Evolutionary conservation across 73 alveolate genomes (phyloP), one percentile per base, ranked within the genome.

Genomic region (Breviolum minutum): DNA sequence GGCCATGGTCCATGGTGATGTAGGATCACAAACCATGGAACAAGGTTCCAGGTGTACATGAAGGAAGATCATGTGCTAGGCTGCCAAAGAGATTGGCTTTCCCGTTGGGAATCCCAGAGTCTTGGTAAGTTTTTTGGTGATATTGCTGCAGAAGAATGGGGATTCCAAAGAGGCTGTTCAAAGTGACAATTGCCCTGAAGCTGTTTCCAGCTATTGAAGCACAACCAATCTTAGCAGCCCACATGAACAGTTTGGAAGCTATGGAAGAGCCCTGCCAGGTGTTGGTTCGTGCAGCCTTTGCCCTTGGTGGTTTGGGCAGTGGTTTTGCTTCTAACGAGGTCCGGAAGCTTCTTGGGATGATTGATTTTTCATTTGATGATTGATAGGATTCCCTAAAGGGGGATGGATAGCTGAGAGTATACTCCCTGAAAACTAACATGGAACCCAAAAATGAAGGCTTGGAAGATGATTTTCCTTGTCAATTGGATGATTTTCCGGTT

Each of bases 321-420:
- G 99, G 99, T 69, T 95, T 95, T 29, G 99, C 99, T n/a, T 8
- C 69, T n/a, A 73, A 95, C 84, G 99, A 95, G 95, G 94, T 71
- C 71, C 24, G 54, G 54, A n/a, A 61, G 70, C 61, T 40, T 81
- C 70, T 1, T 68, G n/a, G 77, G 17, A 14, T 68, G n/a, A 68
- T 68, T 40, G 54, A 40, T 40, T 40, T 40, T 40, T 40, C 54
- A 40, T 40, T 40, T 40, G 54, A 40, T 40, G 54, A 40, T 40
- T 40, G 54, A 40, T 40, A 40, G 54, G 54, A 40, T 40, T 40
- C 54, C 54, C 54, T 40, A 40, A 40, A 40, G 54, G 54, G 54
- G 54, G 54, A 40, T 40, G 54, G 54, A 40, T 40, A 40, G 54
- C 54, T 40, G 54, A 40, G 54, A 40, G 54, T 40, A n/a, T n/a